A percentile compares a stretch with the other conserved stretches of the same genome.
Evolutionary conservation across 1,284 basidiomycete genomes (phyloP).

Genomic region (Austroboletus niveus): DNA sequence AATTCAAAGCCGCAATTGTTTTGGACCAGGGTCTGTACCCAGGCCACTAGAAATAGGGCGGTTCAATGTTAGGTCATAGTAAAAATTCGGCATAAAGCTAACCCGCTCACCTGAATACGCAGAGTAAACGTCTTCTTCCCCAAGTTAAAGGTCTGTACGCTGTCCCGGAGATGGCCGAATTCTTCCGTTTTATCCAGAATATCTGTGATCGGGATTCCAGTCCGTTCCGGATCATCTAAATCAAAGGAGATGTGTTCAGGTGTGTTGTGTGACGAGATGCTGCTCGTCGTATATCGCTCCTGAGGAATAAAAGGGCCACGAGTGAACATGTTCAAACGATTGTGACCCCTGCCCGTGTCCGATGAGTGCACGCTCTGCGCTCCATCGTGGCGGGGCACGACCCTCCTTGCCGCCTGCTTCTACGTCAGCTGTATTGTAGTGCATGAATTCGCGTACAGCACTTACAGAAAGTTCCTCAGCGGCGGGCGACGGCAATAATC

Average conservation of each 20-base stretch:
- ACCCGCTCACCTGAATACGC: slow-evolving; percentile 23
- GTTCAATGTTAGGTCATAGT: not conserved
- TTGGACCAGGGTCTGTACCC: slow-evolving; percentile 28
- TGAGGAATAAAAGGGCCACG: slow-evolving; percentile 25
- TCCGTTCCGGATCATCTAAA: slow-evolving; percentile 17
- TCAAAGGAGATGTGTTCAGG: slow-evolving; percentile 18
- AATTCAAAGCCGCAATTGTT: slow-evolving; percentile 31
- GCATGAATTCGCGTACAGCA: slow-evolving; percentile 8
- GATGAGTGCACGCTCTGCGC: slow-evolving; percentile 12
- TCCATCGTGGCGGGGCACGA: slow-evolving; percentile 15
- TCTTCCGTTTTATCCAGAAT: slow-evolving; percentile 14
- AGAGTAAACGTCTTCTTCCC: slow-evolving; percentile 30
- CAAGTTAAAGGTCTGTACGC: slow-evolving; percentile 16
- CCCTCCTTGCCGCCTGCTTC: slow-evolving; percentile 17
- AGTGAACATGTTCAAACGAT: slow-evolving; percentile 5
- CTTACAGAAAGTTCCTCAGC: slow-evolving; percentile 19
- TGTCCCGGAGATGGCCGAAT: slow-evolving; percentile 14
- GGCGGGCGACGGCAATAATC: slow-evolving; percentile 8
- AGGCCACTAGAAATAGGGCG: slow-evolving; percentile 27
- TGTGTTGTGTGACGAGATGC: slow-evolving; percentile 4
- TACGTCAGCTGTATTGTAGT: slow-evolving; percentile 18
- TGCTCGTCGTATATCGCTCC: slow-evolving; percentile 18
- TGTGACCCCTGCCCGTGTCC: slow-evolving; percentile 1
- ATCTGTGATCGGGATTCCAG: slow-evolving; percentile 23
- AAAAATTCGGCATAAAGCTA: not conserved